Percentiles rank a stretch among this genome's conserved stretches.
Conservation (phyloP, 257 asterid genomes). For the Rauvolfia tetraphylla region DNA sequence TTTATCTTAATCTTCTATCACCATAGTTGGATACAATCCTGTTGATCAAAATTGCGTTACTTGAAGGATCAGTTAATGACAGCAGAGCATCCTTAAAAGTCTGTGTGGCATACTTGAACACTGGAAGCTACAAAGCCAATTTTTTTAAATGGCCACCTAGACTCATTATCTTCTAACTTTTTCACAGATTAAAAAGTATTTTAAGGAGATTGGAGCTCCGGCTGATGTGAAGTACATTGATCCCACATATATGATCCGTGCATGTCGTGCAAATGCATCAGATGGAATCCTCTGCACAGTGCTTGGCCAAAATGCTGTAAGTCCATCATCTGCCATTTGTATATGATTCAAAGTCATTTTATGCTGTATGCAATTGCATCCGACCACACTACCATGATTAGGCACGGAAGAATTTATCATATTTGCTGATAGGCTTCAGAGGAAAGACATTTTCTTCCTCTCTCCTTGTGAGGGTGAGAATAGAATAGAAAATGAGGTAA, state of each 20-base stretch:
- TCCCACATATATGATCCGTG: conserved; percentile 98
- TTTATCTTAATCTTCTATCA: background rate
- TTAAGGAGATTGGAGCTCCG: conserved; percentile 65
- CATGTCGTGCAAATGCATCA: conserved; percentile 98
- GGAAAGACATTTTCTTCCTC: background rate
- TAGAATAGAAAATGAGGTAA: background rate
- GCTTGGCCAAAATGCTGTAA: conserved; percentile 98
- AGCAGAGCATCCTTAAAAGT: background rate
- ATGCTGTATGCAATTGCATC: background rate
- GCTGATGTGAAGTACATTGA: conserved; percentile 92
- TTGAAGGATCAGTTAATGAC: background rate
- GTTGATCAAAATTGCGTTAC: background rate
- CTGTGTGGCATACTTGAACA: background rate
- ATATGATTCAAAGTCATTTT: background rate
- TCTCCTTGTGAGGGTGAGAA: background rate
- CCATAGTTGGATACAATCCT: background rate
- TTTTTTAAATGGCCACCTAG: background rate
- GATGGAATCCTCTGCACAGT: conserved; percentile 95
- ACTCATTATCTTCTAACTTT: background rate
- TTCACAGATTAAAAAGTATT: conserved; percentile 67
- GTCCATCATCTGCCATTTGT: conserved; percentile 20
- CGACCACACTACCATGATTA: background rate
- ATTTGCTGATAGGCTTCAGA: background rate
- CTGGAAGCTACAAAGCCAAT: background rate
- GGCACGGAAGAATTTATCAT: background rate